Base-by-base conservation (phyloP, 768 basidiomycete genomes). In the Boletus sensibilis region DNA sequence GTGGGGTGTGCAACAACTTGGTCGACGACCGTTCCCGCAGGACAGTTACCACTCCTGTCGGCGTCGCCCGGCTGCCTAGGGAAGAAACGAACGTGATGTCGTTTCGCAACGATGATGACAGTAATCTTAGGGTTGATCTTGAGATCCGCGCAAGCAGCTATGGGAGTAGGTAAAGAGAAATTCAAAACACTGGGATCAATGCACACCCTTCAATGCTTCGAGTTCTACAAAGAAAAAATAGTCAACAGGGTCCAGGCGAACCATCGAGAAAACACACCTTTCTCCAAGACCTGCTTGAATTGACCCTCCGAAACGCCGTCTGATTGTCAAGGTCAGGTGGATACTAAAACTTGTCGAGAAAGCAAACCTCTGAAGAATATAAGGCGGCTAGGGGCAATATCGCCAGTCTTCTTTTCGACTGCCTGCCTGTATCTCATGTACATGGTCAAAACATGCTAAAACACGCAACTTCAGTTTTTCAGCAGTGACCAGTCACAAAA, bases 1-100 rank as follows among this genome's bases (percentile, higher is more conserved):
- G 81, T 79, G 0, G 89, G 88, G 62, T 88, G 86, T 0, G 80
- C 79, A 41, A 91, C 82, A 5, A 83, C 85, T 2, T 75, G 75
- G 63, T 93, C 91, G 23, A 91, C 80, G 14, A 93, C 87, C 0
- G 89, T 89, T 9, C 91, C 91, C 0, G 91, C 88, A 1, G 79
- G 82, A 61, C 84, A 86, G 63, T 93, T 93, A 3, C 85, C 86
- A 53, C 83, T 87, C 50, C 75, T 78, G 60, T 92, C 90, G 0
- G 75, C 81, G 10, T 86, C 80, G 8, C 62, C 58, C 0, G 53
- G 52, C 7, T 67, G 65, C 37, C 54, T 63, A 0, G 84, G 84
- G 75, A 87, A 87, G 70, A 87, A 80, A 18, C 75, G 75, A 33
- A 76, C 74, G 6, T 75, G 73, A 29, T 75, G 74, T 27, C 71